Evolutionary conservation across 441 rosid genomes (phyloP), one percentile per base, ranked within the genome.

Genomic region (Omphalea diandra): DNA sequence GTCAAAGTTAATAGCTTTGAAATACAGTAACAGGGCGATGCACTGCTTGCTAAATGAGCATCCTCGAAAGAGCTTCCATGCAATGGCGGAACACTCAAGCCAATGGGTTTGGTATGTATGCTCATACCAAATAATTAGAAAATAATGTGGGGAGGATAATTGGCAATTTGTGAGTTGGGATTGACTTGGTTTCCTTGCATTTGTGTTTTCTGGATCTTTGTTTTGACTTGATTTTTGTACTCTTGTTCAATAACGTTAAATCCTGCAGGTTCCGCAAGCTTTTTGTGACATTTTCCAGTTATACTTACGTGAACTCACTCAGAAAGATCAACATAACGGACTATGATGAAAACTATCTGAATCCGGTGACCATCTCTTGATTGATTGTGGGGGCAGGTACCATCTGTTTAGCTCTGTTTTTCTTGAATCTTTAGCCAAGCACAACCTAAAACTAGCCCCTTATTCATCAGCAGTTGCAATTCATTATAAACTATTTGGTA

Each of bases 51-150:
- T 81, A 55, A 91, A 80, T 35, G 77, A 83, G 79, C 81, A 83
- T 56, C 89, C 96, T 24, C 14, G 32, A 66, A 87, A 80, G 83
- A 94, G 87, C 86, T 86, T 79, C 63, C 68, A 33, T 49, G 97
- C 97, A 60, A 87, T 87, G 96, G 82, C 91, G 22, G 86, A 86
- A 56, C 94, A 88, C 80, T 81, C 73, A 4, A 90, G 94, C 86
- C 94, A 87, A 57, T 91, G 98, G 98, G 83, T 91, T 75, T 88
- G 94, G 97, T 94, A 85, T 15, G 85, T 31, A 5, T 72, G 56
- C 41, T 26, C 38, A 35, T 20, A 49, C 15, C 26, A 49, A 7
- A 31, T 49, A 35, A 46, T 27, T 29, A 1, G 15, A 40, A 54
- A n/a, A 1, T 26, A 36, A 67, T 2, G 11, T 17, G 27, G 2